A percentile compares a stretch with the other conserved stretches of the same genome.
Evolutionary conservation across 257 asterid genomes (phyloP).

Genomic region (Solanum habrochaites): DNA sequence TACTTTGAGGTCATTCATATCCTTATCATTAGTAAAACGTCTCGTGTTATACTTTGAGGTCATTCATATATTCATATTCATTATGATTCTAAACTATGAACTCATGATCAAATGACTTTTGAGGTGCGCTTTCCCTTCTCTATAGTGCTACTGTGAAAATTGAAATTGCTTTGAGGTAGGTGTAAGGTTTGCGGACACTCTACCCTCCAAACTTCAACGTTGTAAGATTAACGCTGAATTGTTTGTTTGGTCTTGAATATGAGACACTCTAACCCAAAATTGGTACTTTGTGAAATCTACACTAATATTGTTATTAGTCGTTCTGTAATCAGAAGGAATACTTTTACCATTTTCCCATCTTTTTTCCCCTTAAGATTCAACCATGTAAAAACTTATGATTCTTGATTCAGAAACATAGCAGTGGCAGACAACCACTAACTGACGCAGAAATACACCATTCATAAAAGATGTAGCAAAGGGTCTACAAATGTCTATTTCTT

Average conservation of each 20-base stretch:
- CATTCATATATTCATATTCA: background rate
- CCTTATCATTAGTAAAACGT: background rate
- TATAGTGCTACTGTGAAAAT: background rate
- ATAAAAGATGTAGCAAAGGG: constrained; percentile 48
- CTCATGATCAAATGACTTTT: background rate
- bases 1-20: background rate
- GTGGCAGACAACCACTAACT: constrained; percentile 29
- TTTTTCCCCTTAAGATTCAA: background rate
- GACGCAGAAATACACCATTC: constrained; percentile 47
- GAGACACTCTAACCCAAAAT: background rate
- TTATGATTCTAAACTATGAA: background rate
- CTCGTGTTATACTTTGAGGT: background rate
- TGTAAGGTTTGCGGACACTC: background rate
- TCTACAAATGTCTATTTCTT: constrained; percentile 33
- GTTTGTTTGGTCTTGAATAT: background rate
- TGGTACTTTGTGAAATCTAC: too few relatives aligned
- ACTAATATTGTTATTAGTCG: too few relatives aligned
- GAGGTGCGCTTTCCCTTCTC: background rate
- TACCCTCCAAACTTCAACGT: background rate
- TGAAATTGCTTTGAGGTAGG: background rate
- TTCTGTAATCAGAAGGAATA: background rate
- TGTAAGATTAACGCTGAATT: background rate
- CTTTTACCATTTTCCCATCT: background rate
- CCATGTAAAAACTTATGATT: background rate
- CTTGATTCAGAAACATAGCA: constrained; percentile 35